Percentiles rank a stretch among this genome's conserved stretches.
These are phyloP conservation scores for Penicillium ucsense DNA, from an alignment of 495 filamentous ascomycete species.

Conservation along the genomic window DNA sequence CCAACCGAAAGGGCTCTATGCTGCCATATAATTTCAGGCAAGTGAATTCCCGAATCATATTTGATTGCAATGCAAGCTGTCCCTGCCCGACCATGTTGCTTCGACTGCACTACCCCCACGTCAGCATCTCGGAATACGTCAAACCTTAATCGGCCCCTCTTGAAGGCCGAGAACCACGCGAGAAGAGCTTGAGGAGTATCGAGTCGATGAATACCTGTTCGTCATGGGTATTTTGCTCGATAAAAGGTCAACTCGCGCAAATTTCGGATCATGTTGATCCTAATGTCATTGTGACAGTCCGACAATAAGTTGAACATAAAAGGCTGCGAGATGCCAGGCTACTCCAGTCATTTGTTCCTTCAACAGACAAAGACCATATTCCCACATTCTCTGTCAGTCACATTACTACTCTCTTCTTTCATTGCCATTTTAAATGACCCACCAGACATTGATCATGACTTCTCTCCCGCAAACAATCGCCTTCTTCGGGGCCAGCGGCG, in stretches of 20 bases:
- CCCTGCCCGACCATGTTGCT: no score
- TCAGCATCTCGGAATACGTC: no score
- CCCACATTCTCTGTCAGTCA: background rate
- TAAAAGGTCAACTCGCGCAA: background rate
- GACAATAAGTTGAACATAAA: background rate
- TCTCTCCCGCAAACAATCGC: slow-evolving; percentile 22
- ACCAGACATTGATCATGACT: slow-evolving; percentile 2
- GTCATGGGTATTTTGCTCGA: no score
- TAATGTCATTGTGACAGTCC: background rate
- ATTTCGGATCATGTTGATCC: background rate
- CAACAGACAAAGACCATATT: background rate
- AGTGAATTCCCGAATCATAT: no score
- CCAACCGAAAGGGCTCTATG: no score
- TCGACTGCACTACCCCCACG: no score
- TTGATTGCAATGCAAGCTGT: no score
- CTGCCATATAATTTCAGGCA: no score
- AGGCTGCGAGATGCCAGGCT: background rate
- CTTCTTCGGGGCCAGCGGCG: slow-evolving; percentile 46
- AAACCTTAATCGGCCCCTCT: background rate
- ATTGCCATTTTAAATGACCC: background rate
- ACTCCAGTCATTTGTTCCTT: background rate
- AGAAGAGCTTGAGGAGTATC: background rate
- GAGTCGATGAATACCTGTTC: no score
- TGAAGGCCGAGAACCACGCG: background rate
- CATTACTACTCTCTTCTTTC: background rate